Evolutionary conservation across 495 filamentous ascomycete species (phyloP), one percentile per base, ranked within the genome.

Genomic region (Penicillium maclennaniae): DNA sequence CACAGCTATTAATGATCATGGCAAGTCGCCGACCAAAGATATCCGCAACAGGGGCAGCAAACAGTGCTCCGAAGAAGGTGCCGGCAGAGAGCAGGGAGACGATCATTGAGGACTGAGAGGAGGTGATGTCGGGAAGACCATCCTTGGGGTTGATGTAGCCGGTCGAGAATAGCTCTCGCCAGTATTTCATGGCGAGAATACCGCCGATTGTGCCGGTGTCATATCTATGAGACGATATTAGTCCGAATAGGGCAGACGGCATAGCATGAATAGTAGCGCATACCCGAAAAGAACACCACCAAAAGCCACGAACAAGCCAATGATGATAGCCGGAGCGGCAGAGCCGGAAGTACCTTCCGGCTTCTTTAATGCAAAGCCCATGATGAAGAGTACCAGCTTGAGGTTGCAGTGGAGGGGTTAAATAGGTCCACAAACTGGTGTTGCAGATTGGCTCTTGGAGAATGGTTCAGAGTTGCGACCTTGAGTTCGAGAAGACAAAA

Each of bases 171-270:
- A 84, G 71, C 10, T 80, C 53, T 41, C 82, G 79, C 78, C 91
- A 97, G 54, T 82, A 84, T 36, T 73, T 65, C 89, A 93, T 93
- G 47, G 85, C 88, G 8, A 92, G 68, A 61, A 96, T 91, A 65
- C 91, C 91, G 53, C 79, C 81, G 68, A 95, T 96, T 21, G 88
- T 92, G 43, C 90, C 90, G 5, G 90, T 93, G 59, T 95, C 88
- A 78, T 90, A 91, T 63, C 86, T 87, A 51, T 26, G 46, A 8
- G 26, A 27, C 4, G 21, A 26, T 31, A 5, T 23, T n/a, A 45
- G 27, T 34, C 15, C 4, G 31, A 12, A 12, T 34, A 1, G 31
- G 14, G 4, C 8, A 4, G 14, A 4, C 59, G 26, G 26, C n/a
- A 43, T 25, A 16, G n/a, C 14, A 34, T 49, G 71, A 49, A 69